Conservation (phyloP, 2,329 filamentous ascomycete species). For the Apiospora hydei region DNA sequence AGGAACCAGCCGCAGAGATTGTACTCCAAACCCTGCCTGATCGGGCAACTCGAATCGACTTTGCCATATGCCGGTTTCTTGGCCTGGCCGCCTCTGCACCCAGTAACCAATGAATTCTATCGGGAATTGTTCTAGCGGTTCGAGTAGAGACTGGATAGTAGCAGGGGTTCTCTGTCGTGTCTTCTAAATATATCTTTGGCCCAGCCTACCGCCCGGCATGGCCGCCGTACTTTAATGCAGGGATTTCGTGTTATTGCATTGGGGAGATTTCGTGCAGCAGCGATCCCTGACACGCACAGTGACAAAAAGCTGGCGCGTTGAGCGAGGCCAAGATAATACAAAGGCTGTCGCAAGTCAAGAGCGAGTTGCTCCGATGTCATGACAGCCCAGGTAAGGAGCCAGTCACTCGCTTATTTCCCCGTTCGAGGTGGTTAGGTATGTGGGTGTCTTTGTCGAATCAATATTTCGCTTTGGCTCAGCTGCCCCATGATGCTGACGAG, state of each 20-base stretch:
- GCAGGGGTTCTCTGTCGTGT: background rate
- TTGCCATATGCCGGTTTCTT: conserved; percentile 1
- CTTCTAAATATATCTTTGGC: conserved; percentile 4
- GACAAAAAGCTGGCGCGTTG: background rate
- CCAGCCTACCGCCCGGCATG: background rate
- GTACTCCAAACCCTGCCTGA: background rate
- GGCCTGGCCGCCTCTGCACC: background rate
- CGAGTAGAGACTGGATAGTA: background rate
- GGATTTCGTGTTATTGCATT: background rate
- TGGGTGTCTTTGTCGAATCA: background rate
- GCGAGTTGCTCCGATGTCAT: background rate
- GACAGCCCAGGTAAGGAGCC: background rate
- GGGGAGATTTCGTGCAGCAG: background rate
- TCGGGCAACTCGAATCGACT: background rate
- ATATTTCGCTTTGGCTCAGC: background rate
- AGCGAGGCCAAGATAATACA: background rate
- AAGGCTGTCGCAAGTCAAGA: background rate
- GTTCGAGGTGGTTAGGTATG: too few relatives aligned
- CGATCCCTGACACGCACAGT: background rate
- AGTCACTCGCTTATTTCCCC: background rate
- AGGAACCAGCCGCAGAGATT: background rate
- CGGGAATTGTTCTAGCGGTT: background rate
- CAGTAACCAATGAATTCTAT: background rate
- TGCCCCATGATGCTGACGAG: background rate
- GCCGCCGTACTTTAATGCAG: background rate